Evolutionary conservation across 1,284 basidiomycete species (phyloP).

Genomic region (Mycosarcoma mackinlayi): DNA sequence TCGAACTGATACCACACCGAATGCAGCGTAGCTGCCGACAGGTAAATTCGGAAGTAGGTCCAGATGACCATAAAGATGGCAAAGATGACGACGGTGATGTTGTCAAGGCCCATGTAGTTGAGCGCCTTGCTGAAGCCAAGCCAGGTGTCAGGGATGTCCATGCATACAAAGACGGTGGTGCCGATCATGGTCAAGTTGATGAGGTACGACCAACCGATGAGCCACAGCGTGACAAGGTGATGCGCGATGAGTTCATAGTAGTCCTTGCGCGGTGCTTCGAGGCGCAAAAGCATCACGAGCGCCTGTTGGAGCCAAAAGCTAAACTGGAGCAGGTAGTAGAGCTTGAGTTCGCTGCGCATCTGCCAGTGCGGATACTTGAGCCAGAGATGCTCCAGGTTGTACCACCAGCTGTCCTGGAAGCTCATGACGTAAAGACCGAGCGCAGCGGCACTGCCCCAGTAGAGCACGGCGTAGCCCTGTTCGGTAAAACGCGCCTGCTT

Average conservation of each 20-base stretch:
- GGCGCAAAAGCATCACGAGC: constrained; percentile 81
- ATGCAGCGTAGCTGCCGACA: constrained; percentile 87
- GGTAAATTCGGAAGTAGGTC: constrained; percentile 90
- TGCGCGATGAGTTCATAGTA: constrained; percentile 82
- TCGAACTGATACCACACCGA: constrained; percentile 87
- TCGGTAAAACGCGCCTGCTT: constrained; percentile 64
- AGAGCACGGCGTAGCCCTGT: constrained; percentile 65
- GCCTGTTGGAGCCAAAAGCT: constrained; percentile 96
- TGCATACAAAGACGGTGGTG: constrained; percentile 91
- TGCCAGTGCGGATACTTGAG: constrained; percentile 71
- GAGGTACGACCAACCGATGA: constrained; percentile 77
- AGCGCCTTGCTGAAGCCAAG: constrained; percentile 71
- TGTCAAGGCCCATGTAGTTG: constrained; percentile 65
- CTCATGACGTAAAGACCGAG: constrained; percentile 78
- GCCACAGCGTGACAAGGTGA: constrained; percentile 94
- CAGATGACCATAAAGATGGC: constrained; percentile 63
- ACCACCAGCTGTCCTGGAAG: constrained; percentile 89
- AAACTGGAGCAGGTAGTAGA: constrained; percentile 82
- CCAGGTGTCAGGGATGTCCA: constrained; percentile 93
- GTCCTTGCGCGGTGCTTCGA: constrained; percentile 95
- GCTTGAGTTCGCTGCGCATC: constrained; percentile 86
- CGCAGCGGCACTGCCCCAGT: constrained; percentile 62
- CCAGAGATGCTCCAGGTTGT: constrained; percentile 70
- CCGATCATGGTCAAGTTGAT: constrained; percentile 81
- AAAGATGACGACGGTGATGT: constrained; percentile 52